phyloP scores from a whole-genome alignment of 2,329 filamentous ascomycete species.

The Cercospora citrullina region DNA sequence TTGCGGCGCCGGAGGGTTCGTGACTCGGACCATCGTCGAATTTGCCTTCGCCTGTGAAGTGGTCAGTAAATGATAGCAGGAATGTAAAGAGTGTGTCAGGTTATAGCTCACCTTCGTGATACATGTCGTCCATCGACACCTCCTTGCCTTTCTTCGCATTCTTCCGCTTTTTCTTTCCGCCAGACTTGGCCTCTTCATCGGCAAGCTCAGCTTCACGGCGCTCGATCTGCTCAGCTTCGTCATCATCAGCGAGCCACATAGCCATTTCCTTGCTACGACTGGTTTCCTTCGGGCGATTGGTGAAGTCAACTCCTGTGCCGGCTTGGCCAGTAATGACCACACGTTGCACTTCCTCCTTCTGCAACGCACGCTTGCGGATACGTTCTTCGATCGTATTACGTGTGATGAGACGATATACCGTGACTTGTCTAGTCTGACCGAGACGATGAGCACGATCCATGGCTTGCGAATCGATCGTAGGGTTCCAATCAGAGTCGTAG shows the following conservation, averaged over 20 bases:
- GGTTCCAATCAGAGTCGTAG: conserved; percentile 99
- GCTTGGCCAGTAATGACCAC: conserved; percentile 91
- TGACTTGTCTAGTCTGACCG: conserved; percentile 92
- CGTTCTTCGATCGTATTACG: conserved; percentile 96
- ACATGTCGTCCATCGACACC: conserved; percentile 87
- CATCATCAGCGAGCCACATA: conserved; percentile 97
- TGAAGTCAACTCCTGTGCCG: conserved; percentile 77
- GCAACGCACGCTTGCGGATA: conserved; percentile 91
- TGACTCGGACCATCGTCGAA: conserved; percentile 87
- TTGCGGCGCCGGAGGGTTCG: conserved; percentile 82
- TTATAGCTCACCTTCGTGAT: conserved; percentile 77
- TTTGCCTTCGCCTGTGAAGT: conserved; percentile 77
- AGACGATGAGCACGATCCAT: conserved; percentile 99
- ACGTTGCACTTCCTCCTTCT: conserved; percentile 98
- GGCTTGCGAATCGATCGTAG: conserved; percentile 96
- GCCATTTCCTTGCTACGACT: conserved; percentile 98
- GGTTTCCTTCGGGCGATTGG: conserved; percentile 80
- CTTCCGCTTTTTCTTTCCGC: conserved; percentile 54
- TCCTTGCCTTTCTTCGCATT: conserved; percentile 60
- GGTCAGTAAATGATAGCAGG: conserved; percentile 15
- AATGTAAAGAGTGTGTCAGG: neutral
- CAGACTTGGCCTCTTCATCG: conserved; percentile 60
- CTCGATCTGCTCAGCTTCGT: conserved; percentile 92
- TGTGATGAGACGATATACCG: conserved; percentile 95
- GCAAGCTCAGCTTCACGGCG: conserved; percentile 84